Evolutionary conservation across 345 rosid species (phyloP).

Genomic region (Capsella bursapastoris): DNA sequence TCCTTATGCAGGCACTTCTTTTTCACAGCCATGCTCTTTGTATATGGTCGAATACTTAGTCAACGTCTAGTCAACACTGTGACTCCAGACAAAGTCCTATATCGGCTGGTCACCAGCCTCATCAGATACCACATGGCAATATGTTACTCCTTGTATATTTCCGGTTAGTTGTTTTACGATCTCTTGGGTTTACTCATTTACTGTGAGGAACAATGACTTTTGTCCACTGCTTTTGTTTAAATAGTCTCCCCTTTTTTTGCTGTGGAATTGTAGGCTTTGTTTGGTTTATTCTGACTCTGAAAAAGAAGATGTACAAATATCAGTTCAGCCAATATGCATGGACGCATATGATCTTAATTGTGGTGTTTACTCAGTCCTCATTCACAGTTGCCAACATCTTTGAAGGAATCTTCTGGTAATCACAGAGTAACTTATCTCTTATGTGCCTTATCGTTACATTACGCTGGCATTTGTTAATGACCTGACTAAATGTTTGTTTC

Average conservation of each 20-base stretch:
- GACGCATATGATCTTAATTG: constrained; percentile 91
- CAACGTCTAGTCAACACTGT: constrained; percentile 83
- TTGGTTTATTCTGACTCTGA: constrained; percentile 82
- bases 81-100: constrained; percentile 68
- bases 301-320: constrained; percentile 95
- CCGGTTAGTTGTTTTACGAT: constrained; percentile 56
- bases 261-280: constrained; percentile 51
- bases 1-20: constrained; percentile 69
- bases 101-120: constrained; percentile 67
- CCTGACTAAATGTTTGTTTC: neutral
- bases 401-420: constrained; percentile 88
- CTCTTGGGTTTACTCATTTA: neutral
- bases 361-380: constrained; percentile 83
- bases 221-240: constrained; percentile 19
- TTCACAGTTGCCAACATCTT: constrained; percentile 88
- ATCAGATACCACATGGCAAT: constrained; percentile 81
- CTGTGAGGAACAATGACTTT: neutral
- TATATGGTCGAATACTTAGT: constrained; percentile 88
- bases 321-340: constrained; percentile 92
- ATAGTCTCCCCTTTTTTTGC: neutral
- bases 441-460: neutral
- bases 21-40: constrained; percentile 88
- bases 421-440: neutral
- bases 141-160: constrained; percentile 75
- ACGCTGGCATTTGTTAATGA: neutral